Conservation (phyloP, 306 rosid genomes). For the Ceratonia siliqua region DNA sequence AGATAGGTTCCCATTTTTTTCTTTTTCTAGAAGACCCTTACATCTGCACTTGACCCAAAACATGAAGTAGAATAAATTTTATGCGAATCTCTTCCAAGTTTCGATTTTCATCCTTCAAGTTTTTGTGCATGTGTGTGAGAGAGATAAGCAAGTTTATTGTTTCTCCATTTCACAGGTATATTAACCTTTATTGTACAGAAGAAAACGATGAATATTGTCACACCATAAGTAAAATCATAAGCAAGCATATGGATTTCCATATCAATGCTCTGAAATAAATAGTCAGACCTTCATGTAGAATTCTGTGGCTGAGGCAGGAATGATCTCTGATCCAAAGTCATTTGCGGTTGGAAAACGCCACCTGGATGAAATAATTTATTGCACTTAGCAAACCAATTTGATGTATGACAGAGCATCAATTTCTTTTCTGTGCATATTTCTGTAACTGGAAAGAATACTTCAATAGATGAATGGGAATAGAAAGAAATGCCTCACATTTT, state of each 20-base stretch:
- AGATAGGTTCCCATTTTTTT: neutral
- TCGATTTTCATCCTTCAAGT: neutral
- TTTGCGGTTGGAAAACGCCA: constrained; percentile 81
- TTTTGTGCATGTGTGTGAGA: neutral
- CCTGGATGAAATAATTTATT: constrained; percentile 39
- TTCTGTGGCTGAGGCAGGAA: constrained; percentile 77
- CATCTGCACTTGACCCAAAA: neutral
- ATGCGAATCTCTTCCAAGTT: neutral
- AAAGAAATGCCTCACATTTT: neutral
- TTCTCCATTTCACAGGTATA: neutral
- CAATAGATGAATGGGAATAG: neutral
- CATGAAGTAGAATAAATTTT: neutral
- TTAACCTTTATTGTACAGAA: neutral
- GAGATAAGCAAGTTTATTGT: neutral
- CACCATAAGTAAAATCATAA: neutral
- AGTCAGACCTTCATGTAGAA: constrained; percentile 61
- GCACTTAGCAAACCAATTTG: neutral
- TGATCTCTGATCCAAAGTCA: constrained; percentile 81
- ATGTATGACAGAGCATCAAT: neutral
- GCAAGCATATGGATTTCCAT: neutral
- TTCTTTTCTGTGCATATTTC: neutral
- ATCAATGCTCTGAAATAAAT: neutral
- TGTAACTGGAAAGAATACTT: neutral
- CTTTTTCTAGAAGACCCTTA: neutral
- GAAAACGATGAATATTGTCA: neutral